These are phyloP conservation scores for Ceratocystis eucalypticola DNA, from an alignment of 2,329 filamentous ascomycete species.

Conservation along the genomic window DNA sequence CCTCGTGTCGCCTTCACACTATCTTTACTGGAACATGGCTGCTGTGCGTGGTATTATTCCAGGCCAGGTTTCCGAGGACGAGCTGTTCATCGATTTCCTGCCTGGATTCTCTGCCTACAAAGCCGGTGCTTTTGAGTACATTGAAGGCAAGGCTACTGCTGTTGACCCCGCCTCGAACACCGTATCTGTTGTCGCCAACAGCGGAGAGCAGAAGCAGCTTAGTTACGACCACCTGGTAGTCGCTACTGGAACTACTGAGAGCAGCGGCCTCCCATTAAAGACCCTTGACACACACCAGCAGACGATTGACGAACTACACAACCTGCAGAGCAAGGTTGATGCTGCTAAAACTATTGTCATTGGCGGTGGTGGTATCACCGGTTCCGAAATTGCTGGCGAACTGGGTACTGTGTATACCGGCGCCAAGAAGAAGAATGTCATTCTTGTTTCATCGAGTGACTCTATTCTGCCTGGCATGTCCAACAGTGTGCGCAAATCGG, in stretches of 20 bases:
- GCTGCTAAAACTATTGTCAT: constrained; percentile 28
- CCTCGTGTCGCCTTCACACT: constrained; percentile 35
- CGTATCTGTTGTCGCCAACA: constrained; percentile 30
- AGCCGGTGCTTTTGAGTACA: constrained; percentile 36
- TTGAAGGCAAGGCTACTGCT: constrained; percentile 35
- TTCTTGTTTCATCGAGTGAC: constrained; percentile 19
- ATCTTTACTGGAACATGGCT: constrained; percentile 37
- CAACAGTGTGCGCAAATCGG: constrained; percentile 28
- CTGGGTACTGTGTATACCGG: constrained; percentile 26
- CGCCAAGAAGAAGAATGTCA: constrained; percentile 25
- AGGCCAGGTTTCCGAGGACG: constrained; percentile 32
- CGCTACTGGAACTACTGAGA: constrained; percentile 28
- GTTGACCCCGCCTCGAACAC: constrained; percentile 32
- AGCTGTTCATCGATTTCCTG: constrained; percentile 27
- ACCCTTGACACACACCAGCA: constrained; percentile 30
- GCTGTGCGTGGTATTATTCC: constrained; percentile 37
- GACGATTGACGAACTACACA: constrained; percentile 30
- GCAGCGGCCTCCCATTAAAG: constrained; percentile 35
- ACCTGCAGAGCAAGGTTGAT: constrained; percentile 29
- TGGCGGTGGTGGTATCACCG: constrained; percentile 30
- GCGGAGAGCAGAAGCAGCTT: constrained; percentile 25
- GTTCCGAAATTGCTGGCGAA: constrained; percentile 29
- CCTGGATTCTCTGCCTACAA: constrained; percentile 38
- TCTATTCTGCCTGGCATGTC: constrained; percentile 19
- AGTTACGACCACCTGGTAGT: constrained; percentile 41